These are phyloP conservation scores for Apiotrichum gamsii DNA, from an alignment of 1,284 basidiomycete species.

Conservation along the genomic window DNA sequence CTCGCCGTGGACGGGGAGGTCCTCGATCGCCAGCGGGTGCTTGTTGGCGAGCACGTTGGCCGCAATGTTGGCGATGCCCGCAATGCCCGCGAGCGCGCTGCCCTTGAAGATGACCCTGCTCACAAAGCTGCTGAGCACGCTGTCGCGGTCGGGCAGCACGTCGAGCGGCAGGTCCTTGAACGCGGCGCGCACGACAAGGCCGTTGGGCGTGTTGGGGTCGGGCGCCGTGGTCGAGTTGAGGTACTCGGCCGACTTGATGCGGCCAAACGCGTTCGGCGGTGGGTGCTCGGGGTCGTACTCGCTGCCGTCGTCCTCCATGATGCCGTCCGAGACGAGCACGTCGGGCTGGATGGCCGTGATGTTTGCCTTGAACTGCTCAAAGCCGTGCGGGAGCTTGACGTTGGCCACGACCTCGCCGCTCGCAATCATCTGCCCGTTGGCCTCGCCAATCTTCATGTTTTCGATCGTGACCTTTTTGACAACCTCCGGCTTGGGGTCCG, in stretches of 20 bases:
- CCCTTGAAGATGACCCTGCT: constrained; percentile 46
- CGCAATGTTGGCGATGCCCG: constrained; percentile 33
- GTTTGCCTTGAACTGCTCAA: constrained; percentile 30
- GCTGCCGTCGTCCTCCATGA: constrained; percentile 6
- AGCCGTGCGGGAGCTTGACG: constrained; percentile 34
- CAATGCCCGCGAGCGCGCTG: constrained; percentile 44
- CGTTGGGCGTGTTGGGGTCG: constrained; percentile 14
- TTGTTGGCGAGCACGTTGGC: constrained; percentile 30
- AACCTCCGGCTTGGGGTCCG: constrained; percentile 36
- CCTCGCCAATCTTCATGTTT: constrained; percentile 29
- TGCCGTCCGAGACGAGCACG: constrained; percentile 44
- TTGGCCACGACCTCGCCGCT: constrained; percentile 41
- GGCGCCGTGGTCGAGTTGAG: constrained; percentile 14
- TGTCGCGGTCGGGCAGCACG: constrained; percentile 39
- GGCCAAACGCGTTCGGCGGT: constrained; percentile 22
- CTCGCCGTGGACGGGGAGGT: constrained; percentile 39
- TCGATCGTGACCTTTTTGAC: constrained; percentile 44
- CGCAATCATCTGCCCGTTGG: constrained; percentile 32
- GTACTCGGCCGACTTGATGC: constrained; percentile 18
- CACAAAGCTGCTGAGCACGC: constrained; percentile 41
- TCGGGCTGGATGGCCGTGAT: constrained; percentile 40
- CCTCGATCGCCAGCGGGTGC: too few relatives aligned
- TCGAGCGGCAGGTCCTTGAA: constrained; percentile 38
- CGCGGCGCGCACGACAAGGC: constrained; percentile 38
- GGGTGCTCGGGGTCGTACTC: constrained; percentile 11